These are phyloP conservation scores for Trichothecium roseum DNA, from an alignment of 2,329 filamentous ascomycete species.

Conservation along the genomic window DNA sequence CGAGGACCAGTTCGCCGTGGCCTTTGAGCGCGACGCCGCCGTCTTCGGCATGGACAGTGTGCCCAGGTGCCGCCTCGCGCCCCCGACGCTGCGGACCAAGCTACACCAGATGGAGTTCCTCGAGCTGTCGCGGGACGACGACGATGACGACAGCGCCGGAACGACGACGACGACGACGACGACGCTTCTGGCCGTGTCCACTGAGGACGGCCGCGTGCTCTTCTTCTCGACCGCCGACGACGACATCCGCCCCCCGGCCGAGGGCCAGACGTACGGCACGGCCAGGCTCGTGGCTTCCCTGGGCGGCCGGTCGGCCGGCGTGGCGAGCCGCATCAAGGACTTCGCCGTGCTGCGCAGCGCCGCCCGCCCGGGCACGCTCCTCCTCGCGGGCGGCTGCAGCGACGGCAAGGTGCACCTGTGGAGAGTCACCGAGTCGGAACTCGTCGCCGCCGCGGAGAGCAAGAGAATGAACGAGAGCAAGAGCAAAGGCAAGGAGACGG, in stretches of 20 bases:
- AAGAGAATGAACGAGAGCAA: slow-evolving; percentile 7
- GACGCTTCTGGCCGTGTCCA: slow-evolving; percentile 64
- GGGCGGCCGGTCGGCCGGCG: slow-evolving; percentile 60
- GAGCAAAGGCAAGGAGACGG: slow-evolving; percentile 12
- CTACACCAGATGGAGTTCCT: slow-evolving; percentile 75
- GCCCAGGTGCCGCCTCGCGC: slow-evolving; percentile 61
- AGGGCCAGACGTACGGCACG: slow-evolving; percentile 26
- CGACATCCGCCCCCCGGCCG: slow-evolving; percentile 33
- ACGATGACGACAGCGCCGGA: slow-evolving; percentile 27
- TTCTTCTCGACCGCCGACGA: slow-evolving; percentile 63
- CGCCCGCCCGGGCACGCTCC: slow-evolving; percentile 27
- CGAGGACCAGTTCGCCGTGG: slow-evolving; percentile 76
- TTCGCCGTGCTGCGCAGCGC: slow-evolving; percentile 55
- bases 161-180: too few relatives aligned
- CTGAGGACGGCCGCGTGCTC: slow-evolving; percentile 79
- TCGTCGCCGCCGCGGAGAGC: slow-evolving; percentile 19
- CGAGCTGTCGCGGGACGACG: slow-evolving; percentile 32
- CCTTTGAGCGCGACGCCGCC: slow-evolving; percentile 75
- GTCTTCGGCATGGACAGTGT: slow-evolving; percentile 85
- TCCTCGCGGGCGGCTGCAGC: slow-evolving; percentile 68
- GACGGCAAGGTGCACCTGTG: slow-evolving; percentile 80
- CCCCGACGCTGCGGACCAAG: slow-evolving; percentile 58
- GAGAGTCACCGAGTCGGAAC: slow-evolving; percentile 39
- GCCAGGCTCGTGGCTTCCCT: slow-evolving; percentile 66
- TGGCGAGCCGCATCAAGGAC: slow-evolving; percentile 74